These are phyloP conservation scores for Rhizopogon sp. DNA, from an alignment of 768 basidiomycete species.

Conservation along the genomic window DNA sequence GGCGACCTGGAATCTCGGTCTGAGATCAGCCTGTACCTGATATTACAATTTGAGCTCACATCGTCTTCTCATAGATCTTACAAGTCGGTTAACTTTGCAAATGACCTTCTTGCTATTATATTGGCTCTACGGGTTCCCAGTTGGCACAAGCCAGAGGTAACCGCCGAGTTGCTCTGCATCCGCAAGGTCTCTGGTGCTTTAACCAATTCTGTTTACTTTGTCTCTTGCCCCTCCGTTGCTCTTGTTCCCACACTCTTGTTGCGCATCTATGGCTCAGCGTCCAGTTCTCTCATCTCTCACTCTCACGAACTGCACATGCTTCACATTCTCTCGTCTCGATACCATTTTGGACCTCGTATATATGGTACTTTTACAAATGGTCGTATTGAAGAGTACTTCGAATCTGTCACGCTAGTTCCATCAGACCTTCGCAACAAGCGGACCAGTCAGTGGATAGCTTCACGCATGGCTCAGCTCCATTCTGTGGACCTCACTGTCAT, in stretches of 20 bases:
- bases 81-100: slow-evolving; percentile 52
- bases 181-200: slow-evolving; percentile 85
- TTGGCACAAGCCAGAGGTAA: slow-evolving; percentile 50
- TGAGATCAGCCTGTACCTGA: slow-evolving; percentile 19
- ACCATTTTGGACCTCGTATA: slow-evolving; percentile 85
- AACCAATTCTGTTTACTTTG: slow-evolving; percentile 97
- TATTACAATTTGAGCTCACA: slow-evolving; percentile 13
- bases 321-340: slow-evolving; percentile 83
- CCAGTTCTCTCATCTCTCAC: slow-evolving; percentile 83
- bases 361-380: slow-evolving; percentile 97
- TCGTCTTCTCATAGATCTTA: slow-evolving; percentile 47
- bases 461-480: slow-evolving; percentile 94
- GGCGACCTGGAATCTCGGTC: slow-evolving; percentile 33
- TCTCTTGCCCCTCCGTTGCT: slow-evolving; percentile 60
- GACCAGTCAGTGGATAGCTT: slow-evolving; percentile 84
- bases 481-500: slow-evolving; percentile 78
- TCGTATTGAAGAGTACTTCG: slow-evolving; percentile 92
- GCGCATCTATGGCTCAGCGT: slow-evolving; percentile 89
- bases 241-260: slow-evolving; percentile 68
- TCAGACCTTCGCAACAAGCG: slow-evolving; percentile 71
- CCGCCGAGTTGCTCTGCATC: slow-evolving; percentile 50
- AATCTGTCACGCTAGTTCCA: slow-evolving; percentile 75
- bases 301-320: slow-evolving; percentile 82
- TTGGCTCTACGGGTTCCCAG: slow-evolving; percentile 49
- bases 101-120: slow-evolving; percentile 51